Percentiles rank a stretch among this genome's conserved stretches.
Evolutionary conservation across 805 yeast genomes (phyloP).

Genomic region (Isabelozyma rhagii): DNA sequence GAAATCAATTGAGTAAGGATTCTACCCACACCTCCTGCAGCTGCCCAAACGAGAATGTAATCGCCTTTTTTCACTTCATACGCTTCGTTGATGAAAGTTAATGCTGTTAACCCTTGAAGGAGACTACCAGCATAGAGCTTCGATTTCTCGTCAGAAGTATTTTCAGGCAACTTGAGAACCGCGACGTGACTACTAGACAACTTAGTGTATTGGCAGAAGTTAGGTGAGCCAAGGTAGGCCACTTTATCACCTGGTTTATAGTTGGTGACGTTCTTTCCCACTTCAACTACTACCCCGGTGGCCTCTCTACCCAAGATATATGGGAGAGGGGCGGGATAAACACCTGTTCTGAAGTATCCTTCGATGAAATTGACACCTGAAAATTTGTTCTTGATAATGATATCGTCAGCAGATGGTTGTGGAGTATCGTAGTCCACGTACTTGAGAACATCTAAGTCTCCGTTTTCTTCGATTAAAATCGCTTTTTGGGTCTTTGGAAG

Average conservation of each 20-base stretch:
- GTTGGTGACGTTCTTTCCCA: constrained; percentile 55
- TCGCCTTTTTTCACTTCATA: constrained; percentile 69
- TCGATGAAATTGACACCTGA: constrained; percentile 86
- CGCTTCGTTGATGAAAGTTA: constrained; percentile 66
- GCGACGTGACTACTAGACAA: constrained; percentile 28
- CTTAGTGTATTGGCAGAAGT: constrained; percentile 72
- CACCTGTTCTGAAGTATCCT: constrained; percentile 74
- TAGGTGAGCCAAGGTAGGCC: constrained; percentile 45
- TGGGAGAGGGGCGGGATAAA: constrained; percentile 64
- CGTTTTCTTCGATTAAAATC: constrained; percentile 48
- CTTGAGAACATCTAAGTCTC: constrained; percentile 59
- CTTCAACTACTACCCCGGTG: constrained; percentile 62
- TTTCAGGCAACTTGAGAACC: constrained; percentile 48
- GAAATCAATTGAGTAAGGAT: constrained; percentile 63
- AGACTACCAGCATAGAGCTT: constrained; percentile 58
- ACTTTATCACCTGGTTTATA: constrained; percentile 70
- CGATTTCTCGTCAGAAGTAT: constrained; percentile 45
- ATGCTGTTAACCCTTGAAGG: constrained; percentile 77
- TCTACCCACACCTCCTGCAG: constrained; percentile 93
- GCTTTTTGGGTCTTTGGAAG: constrained; percentile 60
- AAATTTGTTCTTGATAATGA: constrained; percentile 69
- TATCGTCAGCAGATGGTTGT: constrained; percentile 46
- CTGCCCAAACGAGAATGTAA: constrained; percentile 77
- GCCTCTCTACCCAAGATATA: constrained; percentile 72
- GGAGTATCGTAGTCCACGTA: constrained; percentile 62